Base-by-base conservation (phyloP, 2,329 filamentous ascomycete genomes). In the Alternaria tenuissima region DNA sequence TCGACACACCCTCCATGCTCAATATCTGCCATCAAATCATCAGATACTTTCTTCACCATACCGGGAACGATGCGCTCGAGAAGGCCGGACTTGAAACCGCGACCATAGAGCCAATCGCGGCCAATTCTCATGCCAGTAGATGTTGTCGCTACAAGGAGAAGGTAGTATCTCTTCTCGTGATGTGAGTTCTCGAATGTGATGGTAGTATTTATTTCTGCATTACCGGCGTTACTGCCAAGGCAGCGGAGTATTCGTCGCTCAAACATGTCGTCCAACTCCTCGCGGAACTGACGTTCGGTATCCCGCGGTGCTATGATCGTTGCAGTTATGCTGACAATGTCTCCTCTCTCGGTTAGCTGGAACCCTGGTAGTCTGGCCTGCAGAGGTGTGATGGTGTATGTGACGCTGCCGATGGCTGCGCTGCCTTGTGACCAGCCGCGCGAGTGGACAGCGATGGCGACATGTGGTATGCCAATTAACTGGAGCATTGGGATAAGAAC, bases 361-460 rank as follows among this genome's bases (percentile, higher is more conserved):
- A 83, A 83, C 0, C 73, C 71, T 5, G 78, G 73, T 0, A 83
- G 67, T 5, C 43, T 38, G 0, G 32, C 34, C 1, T 53, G 16
- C 1, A 85, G 68, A 1, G 83, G 81, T 5, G 79, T 78, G 20
- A 88, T 77, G 7, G 75, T 70, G 62, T 87, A 83, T 1, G 79
- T 82, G 7, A 85, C 81, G 47, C 77, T 76, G 3, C 87, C 87
- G 18, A 87, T 73, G 14, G 76, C 75, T 2, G 69, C 67, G 1
- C 73, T 71, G 5, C 85, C 85, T 28, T 78, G 77, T 12, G 79
- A 80, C 87, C 86, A 88, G n/a, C 86, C 85, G 18, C 86, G 79
- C 52, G 79, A 78, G 11, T 81, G 74, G 24, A 87, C 69, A 2
- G 70, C 68, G 3, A 81, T 69, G 0, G 73, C 69, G 42, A 88